Percentiles rank a stretch among this genome's conserved stretches.
phyloP scores from a whole-genome alignment of 2,329 filamentous ascomycete species.

The Zymoseptoria ardabiliae region DNA sequence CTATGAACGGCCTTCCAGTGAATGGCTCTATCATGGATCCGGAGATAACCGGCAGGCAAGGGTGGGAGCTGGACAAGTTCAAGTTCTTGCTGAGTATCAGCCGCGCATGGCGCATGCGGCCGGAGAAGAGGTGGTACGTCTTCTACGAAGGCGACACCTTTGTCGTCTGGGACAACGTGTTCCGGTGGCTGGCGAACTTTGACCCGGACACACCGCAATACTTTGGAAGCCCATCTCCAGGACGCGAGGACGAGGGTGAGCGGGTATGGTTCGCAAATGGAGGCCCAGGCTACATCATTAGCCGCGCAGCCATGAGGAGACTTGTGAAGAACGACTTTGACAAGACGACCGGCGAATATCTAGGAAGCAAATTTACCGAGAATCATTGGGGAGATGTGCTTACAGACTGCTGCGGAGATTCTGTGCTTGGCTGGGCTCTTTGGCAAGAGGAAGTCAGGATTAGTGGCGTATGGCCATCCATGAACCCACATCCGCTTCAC shows the following conservation, averaged over 20 bases:
- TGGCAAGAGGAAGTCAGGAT: slow-evolving; percentile 36
- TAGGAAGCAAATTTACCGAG: slow-evolving; percentile 28
- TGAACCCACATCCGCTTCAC: slow-evolving; percentile 44
- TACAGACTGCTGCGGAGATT: slow-evolving; percentile 46
- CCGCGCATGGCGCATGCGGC: slow-evolving; percentile 40
- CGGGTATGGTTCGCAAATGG: slow-evolving; percentile 42
- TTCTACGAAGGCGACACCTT: slow-evolving; percentile 49
- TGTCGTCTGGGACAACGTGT: slow-evolving; percentile 33
- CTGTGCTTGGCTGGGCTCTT: slow-evolving; percentile 42
- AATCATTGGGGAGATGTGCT: slow-evolving; percentile 35
- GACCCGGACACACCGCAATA: slow-evolving; percentile 12
- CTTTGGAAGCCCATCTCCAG: slow-evolving; percentile 14
- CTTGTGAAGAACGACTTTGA: slow-evolving; percentile 27
- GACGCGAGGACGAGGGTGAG: slow-evolving; percentile 28
- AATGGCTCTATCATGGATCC: slow-evolving; percentile 12
- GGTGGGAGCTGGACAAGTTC: slow-evolving; percentile 47
- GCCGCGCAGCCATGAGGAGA: slow-evolving; percentile 39
- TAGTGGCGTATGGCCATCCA: slow-evolving; percentile 37
- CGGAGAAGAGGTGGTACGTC: slow-evolving; percentile 44
- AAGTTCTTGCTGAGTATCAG: slow-evolving; percentile 49
- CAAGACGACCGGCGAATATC: slow-evolving; percentile 32
- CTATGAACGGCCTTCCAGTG: slow-evolving; percentile 8
- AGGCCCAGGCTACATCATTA: slow-evolving; percentile 43
- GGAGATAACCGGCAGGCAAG: slow-evolving; percentile 20
- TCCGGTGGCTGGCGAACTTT: slow-evolving; percentile 9